Evolutionary conservation across 495 filamentous ascomycete species (phyloP).

Genomic region (Daldinia grandis): DNA sequence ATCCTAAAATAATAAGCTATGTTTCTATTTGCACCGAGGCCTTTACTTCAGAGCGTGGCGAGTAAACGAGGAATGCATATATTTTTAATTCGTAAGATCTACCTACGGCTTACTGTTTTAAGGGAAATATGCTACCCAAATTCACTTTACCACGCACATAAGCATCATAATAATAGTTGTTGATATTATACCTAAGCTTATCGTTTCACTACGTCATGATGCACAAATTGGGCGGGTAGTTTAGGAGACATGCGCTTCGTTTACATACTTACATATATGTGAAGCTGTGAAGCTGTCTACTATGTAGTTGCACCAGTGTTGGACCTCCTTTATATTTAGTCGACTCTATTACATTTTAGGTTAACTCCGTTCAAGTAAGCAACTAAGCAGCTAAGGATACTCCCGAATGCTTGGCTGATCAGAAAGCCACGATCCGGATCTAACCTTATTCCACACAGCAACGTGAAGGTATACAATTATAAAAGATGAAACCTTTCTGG

Average conservation of each 20-base stretch:
- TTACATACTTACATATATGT: not conserved
- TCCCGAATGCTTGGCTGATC: slow-evolving; percentile 21
- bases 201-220: not conserved
- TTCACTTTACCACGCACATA: not conserved
- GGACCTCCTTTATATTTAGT: no score
- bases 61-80: not conserved
- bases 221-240: not conserved
- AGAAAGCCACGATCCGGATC: slow-evolving; percentile 22
- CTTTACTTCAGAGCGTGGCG: not conserved
- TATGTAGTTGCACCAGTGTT: not conserved
- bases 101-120: not conserved
- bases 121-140: not conserved
- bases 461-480: not conserved
- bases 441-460: slow-evolving; percentile 26
- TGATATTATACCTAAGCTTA: not conserved
- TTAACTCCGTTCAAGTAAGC: not conserved
- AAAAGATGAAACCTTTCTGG: not conserved
- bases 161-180: not conserved
- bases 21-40: not conserved
- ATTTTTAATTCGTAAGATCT: not conserved
- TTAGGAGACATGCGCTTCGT: not conserved
- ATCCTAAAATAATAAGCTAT: not conserved
- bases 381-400: slow-evolving; percentile 14
- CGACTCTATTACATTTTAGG: not conserved
- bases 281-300: not conserved